A percentile compares a stretch with the other conserved stretches of the same genome.
These are phyloP conservation scores for Anisogramma anomala DNA, from an alignment of 2,329 filamentous ascomycete genomes.

Conservation along the genomic window DNA sequence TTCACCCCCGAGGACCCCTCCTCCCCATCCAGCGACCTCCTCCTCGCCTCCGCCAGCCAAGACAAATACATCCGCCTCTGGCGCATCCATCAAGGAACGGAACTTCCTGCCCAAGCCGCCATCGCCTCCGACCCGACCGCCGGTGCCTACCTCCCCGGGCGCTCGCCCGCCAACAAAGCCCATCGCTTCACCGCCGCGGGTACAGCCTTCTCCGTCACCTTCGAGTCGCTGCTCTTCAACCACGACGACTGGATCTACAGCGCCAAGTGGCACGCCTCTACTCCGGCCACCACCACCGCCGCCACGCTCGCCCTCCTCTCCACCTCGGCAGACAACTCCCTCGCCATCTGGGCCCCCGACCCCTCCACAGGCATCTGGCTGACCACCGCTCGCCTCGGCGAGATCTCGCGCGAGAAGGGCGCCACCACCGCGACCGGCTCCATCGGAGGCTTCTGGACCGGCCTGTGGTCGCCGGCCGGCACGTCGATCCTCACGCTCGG, in stretches of 20 bases:
- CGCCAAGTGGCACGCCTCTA: conserved; percentile 53
- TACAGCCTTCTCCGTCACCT: conserved; percentile 67
- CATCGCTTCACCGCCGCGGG: conserved; percentile 59
- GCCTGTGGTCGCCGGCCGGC: conserved; percentile 77
- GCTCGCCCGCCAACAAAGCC: conserved; percentile 78
- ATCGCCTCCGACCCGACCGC: conserved; percentile 43
- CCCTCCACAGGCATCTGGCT: conserved; percentile 80
- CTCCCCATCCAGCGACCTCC: conserved; percentile 48
- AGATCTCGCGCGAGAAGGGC: conserved; percentile 89
- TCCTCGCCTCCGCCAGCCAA: conserved; percentile 88
- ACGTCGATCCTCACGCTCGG: conserved; percentile 69
- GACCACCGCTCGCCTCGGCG: conserved; percentile 72
- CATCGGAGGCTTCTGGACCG: conserved; percentile 92
- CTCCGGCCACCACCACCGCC: too few species aligned
- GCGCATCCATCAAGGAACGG: conserved; percentile 64
- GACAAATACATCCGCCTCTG: conserved; percentile 95
- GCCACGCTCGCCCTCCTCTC: conserved; percentile 60
- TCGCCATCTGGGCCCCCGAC: conserved; percentile 88
- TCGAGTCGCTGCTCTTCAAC: conserved; percentile 84
- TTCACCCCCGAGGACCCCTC: conserved; percentile 54
- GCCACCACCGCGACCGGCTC: conserved; percentile 94
- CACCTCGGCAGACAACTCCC: conserved; percentile 87
- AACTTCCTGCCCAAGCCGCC: conserved; percentile 45
- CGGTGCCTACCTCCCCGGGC: conserved; percentile 51
- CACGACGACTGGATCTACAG: conserved; percentile 99